phyloP scores from a whole-genome alignment of 1,284 basidiomycete species.

The Cystobasidium sp. region DNA sequence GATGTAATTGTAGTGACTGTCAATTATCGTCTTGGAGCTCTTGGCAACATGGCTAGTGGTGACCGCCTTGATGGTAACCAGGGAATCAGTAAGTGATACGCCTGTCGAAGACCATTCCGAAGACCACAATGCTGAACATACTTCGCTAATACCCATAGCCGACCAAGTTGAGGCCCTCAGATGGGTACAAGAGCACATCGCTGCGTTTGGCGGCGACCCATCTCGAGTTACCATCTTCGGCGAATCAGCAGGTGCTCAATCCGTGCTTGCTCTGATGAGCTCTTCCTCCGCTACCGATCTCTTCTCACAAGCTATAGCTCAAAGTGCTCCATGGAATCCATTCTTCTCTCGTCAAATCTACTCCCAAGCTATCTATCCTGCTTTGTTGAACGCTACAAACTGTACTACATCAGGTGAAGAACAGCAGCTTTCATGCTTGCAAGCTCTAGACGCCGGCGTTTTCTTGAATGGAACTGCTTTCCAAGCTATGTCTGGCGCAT shows the following conservation, averaged over 20 bases:
- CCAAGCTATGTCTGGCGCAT: slow-evolving; percentile 13
- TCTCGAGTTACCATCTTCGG: slow-evolving; percentile 62
- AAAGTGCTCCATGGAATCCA: slow-evolving; percentile 41
- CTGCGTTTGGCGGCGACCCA: slow-evolving; percentile 68
- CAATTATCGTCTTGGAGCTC: slow-evolving; percentile 60
- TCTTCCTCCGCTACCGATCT: slow-evolving; percentile 40
- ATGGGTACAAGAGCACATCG: slow-evolving; percentile 68
- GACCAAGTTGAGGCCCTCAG: slow-evolving; percentile 66
- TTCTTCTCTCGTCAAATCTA: slow-evolving; percentile 35
- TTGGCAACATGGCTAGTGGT: slow-evolving; percentile 62
- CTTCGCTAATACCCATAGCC: slow-evolving; percentile 47
- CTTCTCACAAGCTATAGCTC: slow-evolving; percentile 38
- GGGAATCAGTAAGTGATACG: slow-evolving; percentile 35
- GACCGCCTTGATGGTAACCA: slow-evolving; percentile 58
- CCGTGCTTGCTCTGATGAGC: slow-evolving; percentile 42
- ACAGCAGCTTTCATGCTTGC: slow-evolving; percentile 31
- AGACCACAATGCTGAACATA: background rate
- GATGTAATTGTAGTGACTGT: slow-evolving; percentile 56
- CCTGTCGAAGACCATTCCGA: background rate
- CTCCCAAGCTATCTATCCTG: slow-evolving; percentile 27
- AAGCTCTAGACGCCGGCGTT: slow-evolving; percentile 2
- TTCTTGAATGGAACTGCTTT: slow-evolving; percentile 12
- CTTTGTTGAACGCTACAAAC: slow-evolving; percentile 28
- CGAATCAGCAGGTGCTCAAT: slow-evolving; percentile 56
- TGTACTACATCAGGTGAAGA: slow-evolving; percentile 26